phyloP scores from a whole-genome alignment of 192 early-diverging fungal genomes.

The Coemansia guatemalensis region DNA sequence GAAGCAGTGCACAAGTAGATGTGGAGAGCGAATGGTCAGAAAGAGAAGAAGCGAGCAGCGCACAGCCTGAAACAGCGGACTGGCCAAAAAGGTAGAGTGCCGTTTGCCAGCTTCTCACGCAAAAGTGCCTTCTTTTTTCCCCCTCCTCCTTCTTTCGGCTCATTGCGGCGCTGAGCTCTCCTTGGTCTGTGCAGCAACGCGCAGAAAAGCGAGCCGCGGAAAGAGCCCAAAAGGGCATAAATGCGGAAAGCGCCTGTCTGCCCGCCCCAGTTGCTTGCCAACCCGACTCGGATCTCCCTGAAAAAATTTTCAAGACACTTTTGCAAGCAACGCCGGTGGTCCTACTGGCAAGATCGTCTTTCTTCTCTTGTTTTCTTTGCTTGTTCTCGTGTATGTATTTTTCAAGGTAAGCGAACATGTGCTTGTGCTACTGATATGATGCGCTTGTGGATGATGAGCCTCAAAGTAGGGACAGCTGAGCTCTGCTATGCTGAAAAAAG shows the following conservation, averaged over 20 bases:
- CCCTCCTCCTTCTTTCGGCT: no score
- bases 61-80: slow-evolving; percentile 10
- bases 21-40: slow-evolving; percentile 6
- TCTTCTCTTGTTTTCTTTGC: neutral
- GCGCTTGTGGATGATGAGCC: slow-evolving; percentile 38
- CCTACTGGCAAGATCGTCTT: neutral
- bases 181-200: no score
- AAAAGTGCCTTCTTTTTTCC: neutral
- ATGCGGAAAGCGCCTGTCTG: no score
- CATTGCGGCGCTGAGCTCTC: neutral
- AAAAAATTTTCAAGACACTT: neutral
- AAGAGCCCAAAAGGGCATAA: no score
- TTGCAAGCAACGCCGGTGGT: neutral
- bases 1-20: neutral
- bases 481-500: slow-evolving; percentile 20
- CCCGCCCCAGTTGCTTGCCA: no score
- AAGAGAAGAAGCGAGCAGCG: slow-evolving; percentile 3
- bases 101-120: slow-evolving; percentile 1
- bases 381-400: neutral
- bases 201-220: no score
- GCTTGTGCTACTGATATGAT: neutral
- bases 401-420: neutral
- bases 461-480: slow-evolving; percentile 47
- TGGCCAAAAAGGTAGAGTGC: slow-evolving; percentile 3
- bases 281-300: neutral